phyloP scores from a whole-genome alignment of 2,329 filamentous ascomycete genomes.

The Daldinia sp. region DNA sequence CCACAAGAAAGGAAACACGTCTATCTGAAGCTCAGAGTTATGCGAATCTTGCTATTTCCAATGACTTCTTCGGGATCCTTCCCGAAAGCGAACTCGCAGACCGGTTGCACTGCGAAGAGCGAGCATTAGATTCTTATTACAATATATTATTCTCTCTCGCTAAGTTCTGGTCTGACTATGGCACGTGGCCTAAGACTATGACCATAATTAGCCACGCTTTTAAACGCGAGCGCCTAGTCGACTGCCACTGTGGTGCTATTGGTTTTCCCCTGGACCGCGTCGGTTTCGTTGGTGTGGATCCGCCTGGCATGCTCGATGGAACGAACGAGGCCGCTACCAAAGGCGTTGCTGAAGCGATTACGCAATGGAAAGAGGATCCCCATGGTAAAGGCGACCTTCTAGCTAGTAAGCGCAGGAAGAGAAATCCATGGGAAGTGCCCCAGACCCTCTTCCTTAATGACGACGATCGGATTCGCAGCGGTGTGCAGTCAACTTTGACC shows the following conservation, averaged over 20 bases:
- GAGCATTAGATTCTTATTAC: slow-evolving; percentile 86
- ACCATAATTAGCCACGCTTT: slow-evolving; percentile 78
- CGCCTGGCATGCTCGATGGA: slow-evolving; percentile 60
- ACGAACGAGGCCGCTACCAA: slow-evolving; percentile 57
- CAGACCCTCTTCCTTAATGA: slow-evolving; percentile 60
- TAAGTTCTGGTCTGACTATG: slow-evolving; percentile 65
- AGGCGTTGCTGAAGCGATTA: slow-evolving; percentile 58
- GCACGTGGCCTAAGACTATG: slow-evolving; percentile 67
- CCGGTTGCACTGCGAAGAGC: slow-evolving; percentile 72
- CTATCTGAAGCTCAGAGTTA: slow-evolving; percentile 75
- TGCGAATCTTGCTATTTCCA: slow-evolving; percentile 62
- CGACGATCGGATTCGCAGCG: slow-evolving; percentile 53
- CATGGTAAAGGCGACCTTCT: slow-evolving; percentile 62
- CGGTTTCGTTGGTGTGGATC: slow-evolving; percentile 73
- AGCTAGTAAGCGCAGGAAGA: slow-evolving; percentile 60
- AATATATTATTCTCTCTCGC: slow-evolving; percentile 82
- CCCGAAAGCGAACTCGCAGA: slow-evolving; percentile 24
- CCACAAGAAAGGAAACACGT: slow-evolving; percentile 69
- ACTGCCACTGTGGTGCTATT: slow-evolving; percentile 74
- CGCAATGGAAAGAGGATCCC: slow-evolving; percentile 65
- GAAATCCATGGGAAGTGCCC: slow-evolving; percentile 62
- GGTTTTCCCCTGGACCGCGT: slow-evolving; percentile 62
- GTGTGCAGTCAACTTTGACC: slow-evolving; percentile 53
- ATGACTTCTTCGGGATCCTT: slow-evolving; percentile 61
- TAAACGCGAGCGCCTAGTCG: slow-evolving; percentile 72